Conservation (phyloP, 768 basidiomycete genomes). For the Thelephora aurantiotincta region DNA sequence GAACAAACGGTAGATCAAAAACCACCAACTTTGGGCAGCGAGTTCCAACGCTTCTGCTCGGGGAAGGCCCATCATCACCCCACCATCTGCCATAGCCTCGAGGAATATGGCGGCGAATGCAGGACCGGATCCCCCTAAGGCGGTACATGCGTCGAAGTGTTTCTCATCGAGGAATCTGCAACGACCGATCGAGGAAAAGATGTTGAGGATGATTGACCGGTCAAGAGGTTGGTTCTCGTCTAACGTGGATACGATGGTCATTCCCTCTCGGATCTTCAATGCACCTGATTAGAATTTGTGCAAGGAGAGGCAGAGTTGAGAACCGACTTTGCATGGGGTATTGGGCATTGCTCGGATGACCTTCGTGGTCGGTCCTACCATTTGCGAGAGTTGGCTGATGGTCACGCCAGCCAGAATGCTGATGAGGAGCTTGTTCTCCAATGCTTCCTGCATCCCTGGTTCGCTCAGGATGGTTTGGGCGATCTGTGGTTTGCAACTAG, state of each 20-base stretch:
- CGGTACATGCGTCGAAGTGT: slow-evolving; percentile 97
- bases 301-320: not conserved
- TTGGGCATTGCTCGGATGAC: slow-evolving; percentile 98
- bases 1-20: not conserved
- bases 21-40: slow-evolving; percentile 77
- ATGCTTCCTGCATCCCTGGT: slow-evolving; percentile 65
- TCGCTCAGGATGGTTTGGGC: slow-evolving; percentile 62
- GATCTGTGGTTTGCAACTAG: slow-evolving; percentile 88
- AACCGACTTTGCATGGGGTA: slow-evolving; percentile 80
- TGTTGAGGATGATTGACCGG: slow-evolving; percentile 66
- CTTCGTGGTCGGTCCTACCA: slow-evolving; percentile 65
- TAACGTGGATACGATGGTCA: slow-evolving; percentile 85
- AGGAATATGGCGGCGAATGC: slow-evolving; percentile 95
- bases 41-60: slow-evolving; percentile 87
- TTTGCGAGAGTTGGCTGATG: slow-evolving; percentile 59
- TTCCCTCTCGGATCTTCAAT: slow-evolving; percentile 89
- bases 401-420: slow-evolving; percentile 98
- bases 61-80: slow-evolving; percentile 99
- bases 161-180: slow-evolving; percentile 96
- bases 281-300: not conserved
- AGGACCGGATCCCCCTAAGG: slow-evolving; percentile 89
- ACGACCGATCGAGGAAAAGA: slow-evolving; percentile 94
- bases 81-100: slow-evolving; percentile 98
- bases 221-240: slow-evolving; percentile 36
- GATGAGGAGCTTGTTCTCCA: slow-evolving; percentile 84